Base-by-base conservation (phyloP, 2,329 filamentous ascomycete species). In the Trichoderma atrobrunneum region DNA sequence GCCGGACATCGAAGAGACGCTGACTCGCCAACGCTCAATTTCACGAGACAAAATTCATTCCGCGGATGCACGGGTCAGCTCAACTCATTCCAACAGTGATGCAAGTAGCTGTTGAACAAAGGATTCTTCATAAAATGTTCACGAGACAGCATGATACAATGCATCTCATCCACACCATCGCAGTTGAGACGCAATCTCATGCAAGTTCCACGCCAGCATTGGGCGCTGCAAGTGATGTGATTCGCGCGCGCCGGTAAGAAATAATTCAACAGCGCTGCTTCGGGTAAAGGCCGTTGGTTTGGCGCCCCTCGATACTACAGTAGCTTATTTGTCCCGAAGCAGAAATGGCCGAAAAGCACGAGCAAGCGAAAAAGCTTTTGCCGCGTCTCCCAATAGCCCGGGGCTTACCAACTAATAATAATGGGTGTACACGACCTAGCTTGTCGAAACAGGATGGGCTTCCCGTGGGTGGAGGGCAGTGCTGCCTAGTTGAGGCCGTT, bases 261-360 rank as follows among this genome's bases (percentile, higher is more conserved):
- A 56, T 28, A 48, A 48, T 24, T n/a, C 14, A 24, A 18, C 66
- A n/a, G 24, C 12, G 59, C 67, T 70, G 26, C 30, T 70, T 51
- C 30, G 67, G 67, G 56, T 26, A 70, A 70, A 62, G 64, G 34
- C 28, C 51, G 24, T 54, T 54, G 10, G n/a, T 26, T 14, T 67
- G 51, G 64, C 51, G 51, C 48, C 48, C 43, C 43, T 57, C 51
- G 34, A 43, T 28, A 21, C 18, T 28, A 34, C 39, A 70, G 57
- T 57, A 70, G 57, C n/a, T 54, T 51, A 36, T n/a, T 21, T 21
- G 18, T 71, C 69, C 69, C 61, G 36, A 65, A 71, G 39, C 12
- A 63, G 69, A 59, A 71, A 59, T 71, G 61, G 69, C 69, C 69
- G 69, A 71, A 30, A 54, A 26, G 57, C 34, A 36, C 36, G 48